A percentile compares a stretch with the other conserved stretches of the same genome.
phyloP scores from a whole-genome alignment of 2,329 filamentous ascomycete species.

The Pseudogymnoascus sp. region DNA sequence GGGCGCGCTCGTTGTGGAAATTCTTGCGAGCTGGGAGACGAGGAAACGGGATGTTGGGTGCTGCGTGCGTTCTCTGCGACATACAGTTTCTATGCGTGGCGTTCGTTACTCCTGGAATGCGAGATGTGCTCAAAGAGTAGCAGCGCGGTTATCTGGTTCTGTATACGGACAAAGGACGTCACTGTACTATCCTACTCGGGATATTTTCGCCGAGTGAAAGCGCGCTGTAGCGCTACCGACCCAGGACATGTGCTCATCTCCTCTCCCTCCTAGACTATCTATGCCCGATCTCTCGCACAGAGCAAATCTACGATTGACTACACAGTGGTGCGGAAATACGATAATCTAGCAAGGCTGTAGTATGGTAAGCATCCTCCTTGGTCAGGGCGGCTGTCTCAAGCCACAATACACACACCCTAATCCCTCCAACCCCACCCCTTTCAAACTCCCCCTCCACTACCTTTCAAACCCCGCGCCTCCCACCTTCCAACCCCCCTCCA shows the following conservation, averaged over 20 bases:
- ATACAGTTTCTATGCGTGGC: not conserved
- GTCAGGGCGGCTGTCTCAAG: not conserved
- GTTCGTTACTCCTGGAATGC: not conserved
- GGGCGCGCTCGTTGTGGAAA: not conserved
- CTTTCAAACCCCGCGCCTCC: not conserved
- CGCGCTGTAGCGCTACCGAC: not conserved
- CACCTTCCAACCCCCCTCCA: not conserved
- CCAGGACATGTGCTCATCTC: not conserved
- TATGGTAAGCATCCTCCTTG: not conserved
- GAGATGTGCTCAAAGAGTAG: not conserved
- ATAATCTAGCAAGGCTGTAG: not conserved
- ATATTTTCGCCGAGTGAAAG: not conserved
- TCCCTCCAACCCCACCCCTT: not conserved
- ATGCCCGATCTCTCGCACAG: not conserved
- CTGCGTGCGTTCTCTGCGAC: not conserved
- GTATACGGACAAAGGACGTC: not conserved
- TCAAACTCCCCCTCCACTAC: not conserved
- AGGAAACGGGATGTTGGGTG: not conserved
- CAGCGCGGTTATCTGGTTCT: not conserved
- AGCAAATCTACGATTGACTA: not conserved
- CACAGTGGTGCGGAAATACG: not conserved
- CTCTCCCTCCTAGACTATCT: not conserved
- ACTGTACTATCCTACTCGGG: not conserved
- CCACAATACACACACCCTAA: not conserved
- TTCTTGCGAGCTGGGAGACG: not conserved